phyloP scores from a whole-genome alignment of 1,139 yeast genomes.

The Yamadazyma jaroonii region DNA sequence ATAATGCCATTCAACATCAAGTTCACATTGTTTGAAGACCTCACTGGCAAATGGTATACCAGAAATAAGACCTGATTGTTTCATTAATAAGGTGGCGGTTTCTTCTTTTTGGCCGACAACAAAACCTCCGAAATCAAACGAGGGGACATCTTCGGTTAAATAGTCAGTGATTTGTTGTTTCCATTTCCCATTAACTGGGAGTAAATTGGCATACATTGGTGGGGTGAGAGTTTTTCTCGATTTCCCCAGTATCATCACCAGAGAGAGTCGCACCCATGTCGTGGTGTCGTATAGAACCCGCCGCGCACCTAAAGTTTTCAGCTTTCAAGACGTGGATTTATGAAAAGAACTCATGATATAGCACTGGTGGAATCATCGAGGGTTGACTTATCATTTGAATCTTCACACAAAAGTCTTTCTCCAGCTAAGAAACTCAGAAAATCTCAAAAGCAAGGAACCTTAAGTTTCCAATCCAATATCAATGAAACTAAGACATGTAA shows the following conservation, averaged over 20 bases:
- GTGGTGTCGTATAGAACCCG: no score
- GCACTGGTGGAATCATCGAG: no score
- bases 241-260: no score
- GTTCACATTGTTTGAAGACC: slow-evolving; percentile 72
- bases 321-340: no score
- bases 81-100: slow-evolving; percentile 77
- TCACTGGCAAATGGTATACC: slow-evolving; percentile 92
- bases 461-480: slow-evolving; percentile 7
- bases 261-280: no score
- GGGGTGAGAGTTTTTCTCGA: neutral
- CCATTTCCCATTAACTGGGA: slow-evolving; percentile 80
- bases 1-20: slow-evolving; percentile 68
- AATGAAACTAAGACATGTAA: slow-evolving; percentile 36
- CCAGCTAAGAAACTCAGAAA: no score
- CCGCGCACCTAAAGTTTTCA: no score
- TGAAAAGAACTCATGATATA: no score
- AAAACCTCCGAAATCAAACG: slow-evolving; percentile 90
- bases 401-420: no score
- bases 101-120: slow-evolving; percentile 82
- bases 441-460: slow-evolving; percentile 5
- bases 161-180: slow-evolving; percentile 70
- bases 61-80: slow-evolving; percentile 75
- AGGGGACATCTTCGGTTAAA: slow-evolving; percentile 86
- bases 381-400: no score
- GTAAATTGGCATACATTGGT: slow-evolving; percentile 46